Evolutionary conservation across 805 yeast species (phyloP).

Genomic region (Hanseniaspora clermontiae): DNA sequence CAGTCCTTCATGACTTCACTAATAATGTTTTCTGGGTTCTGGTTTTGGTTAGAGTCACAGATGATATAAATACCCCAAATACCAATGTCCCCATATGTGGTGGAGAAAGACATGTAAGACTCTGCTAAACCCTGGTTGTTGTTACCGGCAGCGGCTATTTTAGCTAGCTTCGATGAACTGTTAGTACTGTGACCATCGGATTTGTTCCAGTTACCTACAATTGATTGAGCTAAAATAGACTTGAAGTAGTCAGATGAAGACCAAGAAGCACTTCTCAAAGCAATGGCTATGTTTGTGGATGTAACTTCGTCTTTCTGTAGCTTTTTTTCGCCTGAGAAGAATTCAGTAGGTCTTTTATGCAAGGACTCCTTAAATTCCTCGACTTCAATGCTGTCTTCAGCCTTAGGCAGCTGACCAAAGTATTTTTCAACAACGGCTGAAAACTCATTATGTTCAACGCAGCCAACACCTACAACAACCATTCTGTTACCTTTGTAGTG

Average conservation of each 20-base stretch:
- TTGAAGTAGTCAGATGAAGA: slow-evolving; percentile 88
- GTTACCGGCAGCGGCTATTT: slow-evolving; percentile 44
- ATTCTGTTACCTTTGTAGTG: slow-evolving; percentile 93
- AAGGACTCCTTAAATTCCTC: slow-evolving; percentile 49
- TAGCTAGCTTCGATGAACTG: slow-evolving; percentile 74
- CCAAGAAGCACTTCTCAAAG: slow-evolving; percentile 98
- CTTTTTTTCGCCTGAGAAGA: slow-evolving; percentile 76
- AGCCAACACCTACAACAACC: slow-evolving; percentile 96
- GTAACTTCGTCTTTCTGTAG: slow-evolving; percentile 74
- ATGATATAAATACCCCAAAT: slow-evolving; percentile 93
- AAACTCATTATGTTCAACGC: slow-evolving; percentile 75
- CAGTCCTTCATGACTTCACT: slow-evolving; percentile 76
- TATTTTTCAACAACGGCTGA: slow-evolving; percentile 62
- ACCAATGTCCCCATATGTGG: slow-evolving; percentile 95
- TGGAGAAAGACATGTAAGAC: slow-evolving; percentile 90
- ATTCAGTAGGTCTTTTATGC: slow-evolving; percentile 23
- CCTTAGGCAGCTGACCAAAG: slow-evolving; percentile 53
- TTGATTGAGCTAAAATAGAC: slow-evolving; percentile 90
- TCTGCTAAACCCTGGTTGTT: slow-evolving; percentile 64
- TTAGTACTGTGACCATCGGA: slow-evolving; percentile 72
- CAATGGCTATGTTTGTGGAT: slow-evolving; percentile 79
- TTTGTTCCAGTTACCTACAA: slow-evolving; percentile 96
- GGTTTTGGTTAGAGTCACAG: slow-evolving; percentile 50
- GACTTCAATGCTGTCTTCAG: slow-evolving; percentile 28
- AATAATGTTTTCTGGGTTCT: slow-evolving; percentile 52